phyloP scores from a whole-genome alignment of 768 basidiomycete genomes.

The Xerocomellus intermedius region DNA sequence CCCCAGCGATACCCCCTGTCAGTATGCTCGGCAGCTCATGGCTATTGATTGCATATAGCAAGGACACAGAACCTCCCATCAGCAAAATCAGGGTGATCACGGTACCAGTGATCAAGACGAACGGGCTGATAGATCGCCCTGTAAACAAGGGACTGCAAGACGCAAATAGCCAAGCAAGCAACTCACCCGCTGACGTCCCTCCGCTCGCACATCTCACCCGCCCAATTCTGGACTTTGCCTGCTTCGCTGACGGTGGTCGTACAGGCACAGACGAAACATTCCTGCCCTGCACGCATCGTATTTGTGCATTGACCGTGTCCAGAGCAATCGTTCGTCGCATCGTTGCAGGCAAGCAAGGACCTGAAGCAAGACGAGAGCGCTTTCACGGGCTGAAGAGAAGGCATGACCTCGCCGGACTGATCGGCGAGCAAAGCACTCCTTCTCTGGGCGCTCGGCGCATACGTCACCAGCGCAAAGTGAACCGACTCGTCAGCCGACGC shows the following conservation, averaged over 20 bases:
- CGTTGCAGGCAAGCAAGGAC: slow-evolving; percentile 52
- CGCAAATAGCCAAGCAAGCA: not conserved
- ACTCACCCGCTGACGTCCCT: slow-evolving; percentile 80
- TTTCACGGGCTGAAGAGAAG: slow-evolving; percentile 51
- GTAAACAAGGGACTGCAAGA: not conserved
- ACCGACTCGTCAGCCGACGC: slow-evolving; percentile 40
- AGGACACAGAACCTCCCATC: slow-evolving; percentile 61
- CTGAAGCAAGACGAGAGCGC: slow-evolving; percentile 63
- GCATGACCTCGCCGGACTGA: slow-evolving; percentile 41
- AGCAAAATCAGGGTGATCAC: slow-evolving; percentile 62
- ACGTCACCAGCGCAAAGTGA: slow-evolving; percentile 54
- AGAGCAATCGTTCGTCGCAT: slow-evolving; percentile 65
- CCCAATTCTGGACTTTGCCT: slow-evolving; percentile 68
- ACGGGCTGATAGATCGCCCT: slow-evolving; percentile 48
- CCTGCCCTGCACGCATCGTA: slow-evolving; percentile 56
- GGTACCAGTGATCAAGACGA: slow-evolving; percentile 72
- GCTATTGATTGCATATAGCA: slow-evolving; percentile 62
- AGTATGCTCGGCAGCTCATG: slow-evolving; percentile 73
- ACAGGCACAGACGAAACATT: slow-evolving; percentile 51
- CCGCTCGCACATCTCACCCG: slow-evolving; percentile 71
- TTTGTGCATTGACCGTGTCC: slow-evolving; percentile 66
- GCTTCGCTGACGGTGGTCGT: slow-evolving; percentile 46
- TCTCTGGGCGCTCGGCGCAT: slow-evolving; percentile 35
- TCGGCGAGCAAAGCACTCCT: slow-evolving; percentile 42
- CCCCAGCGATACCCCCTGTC: slow-evolving; percentile 52